phyloP scores from a whole-genome alignment of 768 basidiomycete species.

The Calocera viscosa region DNA sequence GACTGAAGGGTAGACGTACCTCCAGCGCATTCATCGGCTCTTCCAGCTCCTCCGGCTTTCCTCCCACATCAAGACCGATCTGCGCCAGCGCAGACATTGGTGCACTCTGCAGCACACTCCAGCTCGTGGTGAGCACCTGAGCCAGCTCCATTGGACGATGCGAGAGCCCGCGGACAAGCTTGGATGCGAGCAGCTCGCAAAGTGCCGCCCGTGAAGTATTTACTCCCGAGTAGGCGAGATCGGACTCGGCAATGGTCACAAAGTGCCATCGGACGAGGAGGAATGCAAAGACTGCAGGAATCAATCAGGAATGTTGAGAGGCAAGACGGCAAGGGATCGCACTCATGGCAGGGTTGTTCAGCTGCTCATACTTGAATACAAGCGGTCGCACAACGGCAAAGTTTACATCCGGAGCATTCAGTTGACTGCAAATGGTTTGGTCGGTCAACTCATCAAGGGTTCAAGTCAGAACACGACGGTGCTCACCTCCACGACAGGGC shows the following conservation, averaged over 20 bases:
- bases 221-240: constrained; percentile 66
- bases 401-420: constrained; percentile 73
- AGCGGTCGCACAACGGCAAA: constrained; percentile 67
- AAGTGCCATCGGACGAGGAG: constrained; percentile 72
- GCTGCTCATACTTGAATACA: constrained; percentile 58
- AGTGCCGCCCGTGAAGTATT: constrained; percentile 60
- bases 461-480: constrained; percentile 9
- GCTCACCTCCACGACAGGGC: constrained; percentile 72
- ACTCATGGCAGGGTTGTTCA: constrained; percentile 51
- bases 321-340: neutral
- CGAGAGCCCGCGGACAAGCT: constrained; percentile 64
- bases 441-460: constrained; percentile 10
- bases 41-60: constrained; percentile 46
- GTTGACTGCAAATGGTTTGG: constrained; percentile 38
- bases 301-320: too few relatives aligned
- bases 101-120: constrained; percentile 76
- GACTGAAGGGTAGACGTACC: constrained; percentile 36
- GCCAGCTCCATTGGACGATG: constrained; percentile 59
- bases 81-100: constrained; percentile 51
- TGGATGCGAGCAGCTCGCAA: constrained; percentile 83
- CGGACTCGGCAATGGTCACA: constrained; percentile 48
- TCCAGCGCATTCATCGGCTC: constrained; percentile 75
- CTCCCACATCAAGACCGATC: constrained; percentile 47
- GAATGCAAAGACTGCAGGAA: constrained; percentile 46
- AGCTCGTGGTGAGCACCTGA: constrained; percentile 65